Conservation (phyloP, 352 stramenopile species). For the Globisporangium uncinulatum region DNA sequence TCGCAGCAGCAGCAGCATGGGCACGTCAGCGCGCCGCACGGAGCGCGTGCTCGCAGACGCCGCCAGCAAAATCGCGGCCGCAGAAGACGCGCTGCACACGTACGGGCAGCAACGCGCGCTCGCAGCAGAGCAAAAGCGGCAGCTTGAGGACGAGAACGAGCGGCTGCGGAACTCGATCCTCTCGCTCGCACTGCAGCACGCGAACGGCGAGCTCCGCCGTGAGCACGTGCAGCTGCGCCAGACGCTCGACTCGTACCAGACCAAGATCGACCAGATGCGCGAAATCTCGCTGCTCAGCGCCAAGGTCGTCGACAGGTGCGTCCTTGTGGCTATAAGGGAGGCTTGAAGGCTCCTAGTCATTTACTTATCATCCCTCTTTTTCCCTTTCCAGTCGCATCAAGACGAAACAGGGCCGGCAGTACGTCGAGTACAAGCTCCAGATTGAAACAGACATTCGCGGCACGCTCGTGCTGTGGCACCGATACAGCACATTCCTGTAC, state of each 20-base stretch:
- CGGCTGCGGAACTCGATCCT: constrained; percentile 74
- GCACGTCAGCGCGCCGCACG: constrained; percentile 39
- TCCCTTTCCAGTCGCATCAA: constrained; percentile 35
- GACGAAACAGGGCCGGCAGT: constrained; percentile 57
- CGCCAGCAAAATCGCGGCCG: constrained; percentile 64
- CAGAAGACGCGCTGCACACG: constrained; percentile 50
- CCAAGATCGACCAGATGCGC: constrained; percentile 85
- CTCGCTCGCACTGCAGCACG: constrained; percentile 67
- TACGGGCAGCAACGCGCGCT: constrained; percentile 46
- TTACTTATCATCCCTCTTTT: no score
- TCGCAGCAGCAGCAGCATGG: constrained; percentile 20
- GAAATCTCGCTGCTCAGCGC: constrained; percentile 82
- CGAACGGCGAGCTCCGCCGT: constrained; percentile 68
- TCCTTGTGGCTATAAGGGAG: no score
- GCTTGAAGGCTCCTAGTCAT: no score
- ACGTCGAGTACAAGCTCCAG: constrained; percentile 74
- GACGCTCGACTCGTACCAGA: constrained; percentile 84
- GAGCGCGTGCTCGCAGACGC: constrained; percentile 70
- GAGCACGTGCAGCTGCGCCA: constrained; percentile 82
- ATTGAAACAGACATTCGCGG: constrained; percentile 68
- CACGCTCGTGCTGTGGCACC: constrained; percentile 66
- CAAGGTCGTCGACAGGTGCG: constrained; percentile 81
- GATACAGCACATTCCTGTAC: constrained; percentile 62
- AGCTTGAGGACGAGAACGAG: constrained; percentile 79
- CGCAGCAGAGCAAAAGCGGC: constrained; percentile 61